Evolutionary conservation across 140 eudicot species (phyloP).

Genomic region (Anethum foeniculum): DNA sequence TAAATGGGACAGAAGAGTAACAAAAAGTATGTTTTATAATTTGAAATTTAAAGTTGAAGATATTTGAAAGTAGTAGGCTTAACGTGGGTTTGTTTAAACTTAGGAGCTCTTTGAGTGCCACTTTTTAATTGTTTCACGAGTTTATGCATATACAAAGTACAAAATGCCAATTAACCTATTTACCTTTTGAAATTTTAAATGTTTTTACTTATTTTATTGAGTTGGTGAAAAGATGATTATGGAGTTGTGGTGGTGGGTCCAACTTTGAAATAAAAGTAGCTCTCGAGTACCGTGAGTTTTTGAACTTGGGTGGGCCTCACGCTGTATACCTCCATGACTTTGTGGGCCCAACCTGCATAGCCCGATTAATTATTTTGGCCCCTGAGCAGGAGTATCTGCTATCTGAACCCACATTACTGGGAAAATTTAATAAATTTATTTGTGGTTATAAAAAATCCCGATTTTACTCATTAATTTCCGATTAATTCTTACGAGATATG

Average conservation of each 20-base stretch:
- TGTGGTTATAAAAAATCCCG: no score
- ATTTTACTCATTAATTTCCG: no score
- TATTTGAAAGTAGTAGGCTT: background rate
- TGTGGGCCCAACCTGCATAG: background rate
- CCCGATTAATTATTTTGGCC: background rate
- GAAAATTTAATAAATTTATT: no score
- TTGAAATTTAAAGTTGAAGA: background rate
- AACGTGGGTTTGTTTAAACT: background rate
- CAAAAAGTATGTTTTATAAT: background rate
- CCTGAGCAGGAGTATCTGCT: background rate
- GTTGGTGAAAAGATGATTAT: constrained; percentile 2
- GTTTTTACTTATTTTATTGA: background rate
- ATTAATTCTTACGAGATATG: no score
- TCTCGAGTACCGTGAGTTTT: constrained; percentile 7
- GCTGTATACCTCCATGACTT: background rate
- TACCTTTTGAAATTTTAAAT: background rate
- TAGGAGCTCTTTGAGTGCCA: background rate
- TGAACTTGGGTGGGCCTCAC: background rate
- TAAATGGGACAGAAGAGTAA: no score
- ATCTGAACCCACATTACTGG: background rate
- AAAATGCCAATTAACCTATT: background rate
- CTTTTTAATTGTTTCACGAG: background rate
- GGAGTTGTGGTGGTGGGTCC: background rate
- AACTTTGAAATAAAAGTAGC: background rate
- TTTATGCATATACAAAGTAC: background rate